Evolutionary conservation across 192 early-diverging fungal species (phyloP).

Genomic region (Chytriomyces confervae): DNA sequence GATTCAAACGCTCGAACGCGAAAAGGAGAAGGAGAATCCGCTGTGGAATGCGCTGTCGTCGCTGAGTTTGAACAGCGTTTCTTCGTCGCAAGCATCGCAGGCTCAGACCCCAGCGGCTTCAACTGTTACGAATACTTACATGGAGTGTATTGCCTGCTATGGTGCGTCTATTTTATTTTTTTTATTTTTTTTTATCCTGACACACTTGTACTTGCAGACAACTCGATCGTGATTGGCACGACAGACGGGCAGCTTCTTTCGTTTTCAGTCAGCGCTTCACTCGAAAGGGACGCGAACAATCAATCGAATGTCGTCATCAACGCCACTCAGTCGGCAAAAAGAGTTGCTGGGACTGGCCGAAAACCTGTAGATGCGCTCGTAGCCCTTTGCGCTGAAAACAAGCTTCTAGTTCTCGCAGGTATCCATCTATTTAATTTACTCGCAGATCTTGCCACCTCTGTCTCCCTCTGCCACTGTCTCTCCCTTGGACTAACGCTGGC

Average conservation of each 20-base stretch:
- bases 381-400: constrained; percentile 65
- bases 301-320: constrained; percentile 41
- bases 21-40: not conserved
- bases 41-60: not conserved
- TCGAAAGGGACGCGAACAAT: not conserved
- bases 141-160: not conserved
- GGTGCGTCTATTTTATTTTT: not conserved
- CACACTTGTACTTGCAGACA: constrained; percentile 50
- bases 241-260: constrained; percentile 75
- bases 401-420: constrained; percentile 74
- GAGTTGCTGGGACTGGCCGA: constrained; percentile 58
- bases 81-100: not conserved
- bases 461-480: not conserved
- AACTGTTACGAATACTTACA: not conserved
- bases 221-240: constrained; percentile 76
- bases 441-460: not conserved
- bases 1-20: not conserved
- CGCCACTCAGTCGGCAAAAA: constrained; percentile 52
- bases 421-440: constrained; percentile 29
- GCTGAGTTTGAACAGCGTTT: not conserved
- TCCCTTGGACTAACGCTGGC: not conserved
- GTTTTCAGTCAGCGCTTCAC: constrained; percentile 52
- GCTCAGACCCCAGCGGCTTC: not conserved
- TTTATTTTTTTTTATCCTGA: not conserved
- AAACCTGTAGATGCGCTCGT: constrained; percentile 68